These are phyloP conservation scores for Boechera stricta DNA, from an alignment of 345 rosid genomes.

Conservation along the genomic window DNA sequence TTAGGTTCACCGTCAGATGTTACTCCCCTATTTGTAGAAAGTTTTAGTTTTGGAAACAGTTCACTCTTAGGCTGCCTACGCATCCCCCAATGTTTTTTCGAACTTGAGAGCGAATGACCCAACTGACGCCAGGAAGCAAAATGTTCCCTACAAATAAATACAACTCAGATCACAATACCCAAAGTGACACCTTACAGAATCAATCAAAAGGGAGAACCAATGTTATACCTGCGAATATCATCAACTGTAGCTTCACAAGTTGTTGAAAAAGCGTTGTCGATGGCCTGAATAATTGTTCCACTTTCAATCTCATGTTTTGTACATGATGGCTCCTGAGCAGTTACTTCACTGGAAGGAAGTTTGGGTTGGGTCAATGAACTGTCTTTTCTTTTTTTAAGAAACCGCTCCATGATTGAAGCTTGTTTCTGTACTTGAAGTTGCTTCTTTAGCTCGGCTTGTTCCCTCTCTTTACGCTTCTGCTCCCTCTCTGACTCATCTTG, in stretches of 20 bases:
- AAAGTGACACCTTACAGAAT: conserved; percentile 20
- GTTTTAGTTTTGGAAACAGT: conserved; percentile 73
- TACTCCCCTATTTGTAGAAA: conserved; percentile 50
- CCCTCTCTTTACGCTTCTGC: conserved; percentile 71
- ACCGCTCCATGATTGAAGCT: conserved; percentile 89
- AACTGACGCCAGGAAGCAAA: conserved; percentile 70
- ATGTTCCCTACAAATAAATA: conserved; percentile 61
- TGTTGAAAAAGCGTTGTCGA: conserved; percentile 68
- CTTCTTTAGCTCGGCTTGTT: conserved; percentile 72
- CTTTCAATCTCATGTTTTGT: conserved; percentile 46
- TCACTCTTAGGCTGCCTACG: conserved; percentile 75
- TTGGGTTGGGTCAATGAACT: conserved; percentile 45
- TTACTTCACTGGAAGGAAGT: conserved; percentile 44
- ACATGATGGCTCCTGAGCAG: conserved; percentile 28
- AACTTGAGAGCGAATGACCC: conserved; percentile 55
- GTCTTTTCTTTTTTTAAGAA: conserved; percentile 69
- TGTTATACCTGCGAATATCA: conserved; percentile 65
- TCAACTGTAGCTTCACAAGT: conserved; percentile 49
- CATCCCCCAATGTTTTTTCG: conserved; percentile 71
- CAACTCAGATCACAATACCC: conserved; percentile 27
- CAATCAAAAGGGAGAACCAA: conserved; percentile 16
- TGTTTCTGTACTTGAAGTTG: conserved; percentile 70
- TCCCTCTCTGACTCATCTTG: conserved; percentile 83
- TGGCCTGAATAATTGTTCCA: conserved; percentile 52
- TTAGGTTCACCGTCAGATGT: conserved; percentile 51